Conservation (phyloP, 192 early-diverging fungal species). For the Neocallimastix lanati region DNA sequence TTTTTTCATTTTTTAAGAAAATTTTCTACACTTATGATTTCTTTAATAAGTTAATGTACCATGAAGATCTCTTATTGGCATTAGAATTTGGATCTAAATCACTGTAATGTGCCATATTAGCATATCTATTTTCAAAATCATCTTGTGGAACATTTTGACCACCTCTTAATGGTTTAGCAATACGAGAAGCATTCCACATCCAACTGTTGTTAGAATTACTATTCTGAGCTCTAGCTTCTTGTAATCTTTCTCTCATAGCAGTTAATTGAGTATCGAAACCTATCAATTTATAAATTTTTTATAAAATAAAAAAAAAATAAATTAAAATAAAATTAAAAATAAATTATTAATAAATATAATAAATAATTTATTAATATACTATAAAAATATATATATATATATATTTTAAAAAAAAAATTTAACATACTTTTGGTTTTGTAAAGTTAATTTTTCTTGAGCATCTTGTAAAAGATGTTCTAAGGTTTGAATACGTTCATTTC, state of each 20-base stretch:
- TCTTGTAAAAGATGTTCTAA: constrained; percentile 68
- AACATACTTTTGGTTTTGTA: constrained; percentile 47
- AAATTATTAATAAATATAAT: too few relatives aligned
- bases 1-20: too few relatives aligned
- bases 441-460: constrained; percentile 63
- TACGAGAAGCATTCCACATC: constrained; percentile 1
- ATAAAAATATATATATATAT: too few relatives aligned
- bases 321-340: constrained; percentile 5
- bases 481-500: constrained; percentile 84
- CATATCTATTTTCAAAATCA: background rate
- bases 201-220: background rate
- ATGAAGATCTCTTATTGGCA: constrained; percentile 19
- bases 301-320: constrained; percentile 3
- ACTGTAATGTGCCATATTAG: background rate
- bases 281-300: constrained; percentile 5
- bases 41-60: constrained; percentile 34
- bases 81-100: constrained; percentile 1
- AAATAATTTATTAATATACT: too few relatives aligned
- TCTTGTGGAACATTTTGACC: background rate
- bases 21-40: constrained; percentile 5
- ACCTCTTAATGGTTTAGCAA: constrained; percentile 1
- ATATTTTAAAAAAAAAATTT: constrained; percentile 1
- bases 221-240: constrained; percentile 40
- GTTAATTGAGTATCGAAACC: constrained; percentile 74
- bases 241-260: constrained; percentile 54